Conservation (phyloP, 306 rosid species). For the Cyclanthera cordifolia region DNA sequence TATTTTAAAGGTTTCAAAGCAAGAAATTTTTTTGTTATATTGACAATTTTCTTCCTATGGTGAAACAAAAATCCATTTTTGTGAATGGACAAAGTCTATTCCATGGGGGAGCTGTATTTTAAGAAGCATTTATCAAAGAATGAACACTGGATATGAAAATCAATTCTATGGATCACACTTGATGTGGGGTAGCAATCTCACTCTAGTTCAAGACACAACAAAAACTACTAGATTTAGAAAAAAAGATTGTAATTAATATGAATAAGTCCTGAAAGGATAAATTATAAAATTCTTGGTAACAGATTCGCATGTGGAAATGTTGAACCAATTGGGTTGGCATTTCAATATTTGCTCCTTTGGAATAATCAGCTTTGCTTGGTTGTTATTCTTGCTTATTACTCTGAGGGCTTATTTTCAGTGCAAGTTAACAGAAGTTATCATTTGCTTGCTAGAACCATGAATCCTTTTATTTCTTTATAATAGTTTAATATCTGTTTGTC, state of each 20-base stretch:
- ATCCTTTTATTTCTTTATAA: not conserved
- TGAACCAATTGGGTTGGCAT: not conserved
- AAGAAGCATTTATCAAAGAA: not conserved
- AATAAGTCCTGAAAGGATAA: not conserved
- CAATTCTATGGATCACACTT: not conserved
- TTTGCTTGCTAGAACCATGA: not conserved
- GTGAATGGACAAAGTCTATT: not conserved
- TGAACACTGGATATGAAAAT: not conserved
- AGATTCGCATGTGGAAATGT: not conserved
- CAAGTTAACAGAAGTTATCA: not conserved
- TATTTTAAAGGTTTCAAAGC: slow-evolving; percentile 2
- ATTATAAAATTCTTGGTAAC: not conserved
- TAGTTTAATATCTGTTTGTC: not conserved
- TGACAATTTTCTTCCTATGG: slow-evolving; percentile 4
- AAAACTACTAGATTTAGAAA: not conserved
- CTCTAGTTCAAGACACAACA: not conserved
- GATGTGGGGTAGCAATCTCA: not conserved
- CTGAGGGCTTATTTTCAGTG: not conserved
- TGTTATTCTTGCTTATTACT: too few relatives aligned
- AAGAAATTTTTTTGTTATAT: not conserved
- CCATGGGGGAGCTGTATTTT: not conserved
- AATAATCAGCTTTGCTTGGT: too few relatives aligned
- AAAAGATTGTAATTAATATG: not conserved
- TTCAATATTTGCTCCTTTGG: too few relatives aligned
- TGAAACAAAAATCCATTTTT: slow-evolving; percentile 7